Base-by-base conservation (phyloP, 2,329 filamentous ascomycete species). In the Sclerotinia borealis region DNA sequence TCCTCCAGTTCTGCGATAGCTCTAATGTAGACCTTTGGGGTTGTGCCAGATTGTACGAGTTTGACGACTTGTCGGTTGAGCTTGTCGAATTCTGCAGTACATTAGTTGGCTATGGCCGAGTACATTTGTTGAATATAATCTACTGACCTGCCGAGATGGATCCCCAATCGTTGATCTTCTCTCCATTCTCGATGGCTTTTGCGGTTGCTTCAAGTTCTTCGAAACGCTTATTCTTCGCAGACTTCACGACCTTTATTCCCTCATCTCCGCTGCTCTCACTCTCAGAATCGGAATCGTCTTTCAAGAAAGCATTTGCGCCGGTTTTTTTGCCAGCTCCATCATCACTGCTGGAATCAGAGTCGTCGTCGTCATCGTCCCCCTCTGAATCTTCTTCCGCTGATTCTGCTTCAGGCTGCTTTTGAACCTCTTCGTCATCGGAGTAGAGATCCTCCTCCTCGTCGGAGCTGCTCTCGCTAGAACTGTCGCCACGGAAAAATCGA, bases 141-240 rank as follows among this genome's bases (percentile, higher is more conserved):
- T 45, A 66, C 88, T 73, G 84, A 96, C 93, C 92, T 75, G 86
- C 85, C 67, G 92, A 91, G 71, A 98, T 96, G 68, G 93, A 88
- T 70, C 89, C 90, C 95, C 95, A 99, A 79, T 99, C 95, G 75
- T 91, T 92, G 75, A 98, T 99, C 83, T 96, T 98, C 78, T 95
- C 84, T 67, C 91, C 93, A 80, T 99, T 99, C 76, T 98, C 93
- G 74, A 99, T 98, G 74, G 90, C 80, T 77, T 90, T 89, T 74
- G 98, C 90, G 49, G 88, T 96, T 65, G 86, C 85, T 77, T 99
- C 93, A 66, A 99, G 83, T 78, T 98, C 96, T 75, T 97, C 93
- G 70, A 92, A 83, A 67, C 95, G 87, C 85, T 99, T 99, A 82
- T 98, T 92, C 80, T 98, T 98, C 74, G 93, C 93, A 78, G 92